Conservation (phyloP, 257 asterid species). For the Thymus mandschuricus region DNA sequence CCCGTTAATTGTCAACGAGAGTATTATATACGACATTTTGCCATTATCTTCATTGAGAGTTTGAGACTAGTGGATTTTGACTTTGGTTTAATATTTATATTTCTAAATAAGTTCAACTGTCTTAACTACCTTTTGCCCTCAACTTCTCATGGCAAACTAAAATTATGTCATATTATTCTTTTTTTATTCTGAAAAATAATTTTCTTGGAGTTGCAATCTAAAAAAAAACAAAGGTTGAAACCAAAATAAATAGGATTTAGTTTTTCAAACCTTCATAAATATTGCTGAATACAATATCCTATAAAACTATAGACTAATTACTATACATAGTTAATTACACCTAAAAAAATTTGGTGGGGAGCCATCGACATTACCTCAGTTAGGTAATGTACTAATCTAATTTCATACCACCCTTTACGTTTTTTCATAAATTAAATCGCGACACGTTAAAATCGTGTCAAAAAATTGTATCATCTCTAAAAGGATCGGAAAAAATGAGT, state of each 20-base stretch:
- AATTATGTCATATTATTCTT: too few relatives aligned
- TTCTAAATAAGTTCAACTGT: conserved; percentile 7
- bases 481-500: too few relatives aligned
- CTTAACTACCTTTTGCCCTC: conserved; percentile 9
- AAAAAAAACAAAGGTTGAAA: background rate
- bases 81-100: too few relatives aligned
- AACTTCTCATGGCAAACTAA: background rate
- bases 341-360: too few relatives aligned
- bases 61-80: background rate
- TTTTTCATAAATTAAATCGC: background rate
- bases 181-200: background rate
- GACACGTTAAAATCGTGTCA: background rate
- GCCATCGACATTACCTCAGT: too few relatives aligned
- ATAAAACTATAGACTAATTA: too few relatives aligned
- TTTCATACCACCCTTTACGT: background rate
- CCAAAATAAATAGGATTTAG: background rate
- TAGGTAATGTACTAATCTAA: too few relatives aligned
- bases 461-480: too few relatives aligned
- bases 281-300: too few relatives aligned
- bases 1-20: too few relatives aligned
- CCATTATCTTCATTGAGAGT: background rate
- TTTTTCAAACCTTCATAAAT: background rate
- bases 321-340: too few relatives aligned
- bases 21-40: background rate
- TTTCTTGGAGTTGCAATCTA: background rate